A percentile compares a stretch with the other conserved stretches of the same genome.
phyloP scores from a whole-genome alignment of 2,329 filamentous ascomycete species.

The Neurospora crassa region DNA sequence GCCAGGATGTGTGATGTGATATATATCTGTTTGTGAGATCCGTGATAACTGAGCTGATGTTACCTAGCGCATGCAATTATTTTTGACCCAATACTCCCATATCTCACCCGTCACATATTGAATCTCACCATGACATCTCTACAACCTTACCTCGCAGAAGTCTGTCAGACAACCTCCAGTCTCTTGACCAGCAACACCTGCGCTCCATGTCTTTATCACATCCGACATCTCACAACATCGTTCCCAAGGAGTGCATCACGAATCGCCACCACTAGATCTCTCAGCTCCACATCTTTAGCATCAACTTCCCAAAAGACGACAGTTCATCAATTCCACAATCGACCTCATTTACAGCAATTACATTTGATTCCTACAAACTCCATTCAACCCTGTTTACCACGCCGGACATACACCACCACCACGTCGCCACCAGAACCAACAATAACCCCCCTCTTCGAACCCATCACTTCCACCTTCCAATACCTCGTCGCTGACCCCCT shows the following conservation, averaged over 20 bases:
- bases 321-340: not conserved
- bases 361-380: not conserved
- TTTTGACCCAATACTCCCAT: no score
- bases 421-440: constrained; percentile 20
- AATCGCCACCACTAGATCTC: not conserved
- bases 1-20: not conserved
- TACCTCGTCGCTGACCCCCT: constrained; percentile 47
- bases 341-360: not conserved
- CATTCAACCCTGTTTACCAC: no score
- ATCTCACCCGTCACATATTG: no score
- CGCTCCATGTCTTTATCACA: not conserved
- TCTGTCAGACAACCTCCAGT: not conserved
- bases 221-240: not conserved
- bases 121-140: not conserved
- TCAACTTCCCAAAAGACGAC: not conserved
- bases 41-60: not conserved
- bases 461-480: constrained; percentile 44
- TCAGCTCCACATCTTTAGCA: not conserved
- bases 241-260: not conserved
- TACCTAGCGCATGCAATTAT: not conserved
- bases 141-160: not conserved
- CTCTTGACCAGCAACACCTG: not conserved
- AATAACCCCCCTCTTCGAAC: constrained; percentile 30
- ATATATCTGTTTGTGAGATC: not conserved
- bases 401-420: constrained; percentile 1